Evolutionary conservation across 495 filamentous ascomycete genomes (phyloP).

Genomic region (Penicillium pulvis): DNA sequence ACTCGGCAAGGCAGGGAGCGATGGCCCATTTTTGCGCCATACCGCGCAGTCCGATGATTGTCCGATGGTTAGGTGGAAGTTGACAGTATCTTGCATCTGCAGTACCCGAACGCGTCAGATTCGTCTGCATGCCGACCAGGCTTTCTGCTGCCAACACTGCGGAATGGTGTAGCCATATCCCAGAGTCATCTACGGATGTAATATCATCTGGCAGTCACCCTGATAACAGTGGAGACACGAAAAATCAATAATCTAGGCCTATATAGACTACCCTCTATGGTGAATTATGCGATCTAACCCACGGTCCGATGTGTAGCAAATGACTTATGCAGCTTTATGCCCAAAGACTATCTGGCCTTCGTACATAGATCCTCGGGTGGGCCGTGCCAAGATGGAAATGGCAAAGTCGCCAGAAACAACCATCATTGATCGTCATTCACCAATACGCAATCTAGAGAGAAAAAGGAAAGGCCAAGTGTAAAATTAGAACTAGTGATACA

Average conservation of each 20-base stretch:
- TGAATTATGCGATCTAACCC: not conserved
- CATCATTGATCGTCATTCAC: slow-evolving; percentile 10
- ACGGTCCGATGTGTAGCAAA: not conserved
- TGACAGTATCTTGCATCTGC: not conserved
- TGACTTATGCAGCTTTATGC: not conserved
- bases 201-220: no score
- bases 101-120: not conserved
- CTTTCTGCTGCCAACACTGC: not conserved
- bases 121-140: not conserved
- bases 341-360: not conserved
- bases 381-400: slow-evolving; percentile 1
- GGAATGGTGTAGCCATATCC: not conserved
- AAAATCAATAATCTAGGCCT: no score
- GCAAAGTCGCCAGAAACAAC: not conserved
- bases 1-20: not conserved
- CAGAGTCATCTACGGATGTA: no score
- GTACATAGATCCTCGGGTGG: not conserved
- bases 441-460: slow-evolving; percentile 9
- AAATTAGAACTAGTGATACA: slow-evolving; percentile 34
- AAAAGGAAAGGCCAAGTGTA: slow-evolving; percentile 15
- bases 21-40: not conserved
- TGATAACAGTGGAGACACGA: no score
- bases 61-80: not conserved
- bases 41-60: not conserved
- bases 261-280: no score